These are phyloP conservation scores for Cucumis hystrix DNA, from an alignment of 306 rosid species.

Conservation along the genomic window DNA sequence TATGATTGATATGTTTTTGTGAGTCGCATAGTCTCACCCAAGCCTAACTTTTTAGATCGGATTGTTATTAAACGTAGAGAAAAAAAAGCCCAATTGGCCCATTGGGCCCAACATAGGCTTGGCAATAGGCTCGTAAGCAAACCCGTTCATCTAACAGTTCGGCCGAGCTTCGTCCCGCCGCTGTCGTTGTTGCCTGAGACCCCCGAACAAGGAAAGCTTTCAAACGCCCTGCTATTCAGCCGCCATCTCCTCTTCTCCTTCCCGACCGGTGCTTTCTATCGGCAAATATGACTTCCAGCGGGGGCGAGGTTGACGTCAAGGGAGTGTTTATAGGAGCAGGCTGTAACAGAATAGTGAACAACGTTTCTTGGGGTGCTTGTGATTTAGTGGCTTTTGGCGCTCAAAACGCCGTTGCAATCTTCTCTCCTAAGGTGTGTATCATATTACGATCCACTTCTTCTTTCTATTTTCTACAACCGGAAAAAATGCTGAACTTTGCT, in stretches of 20 bases:
- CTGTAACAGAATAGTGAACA: slow-evolving; percentile 82
- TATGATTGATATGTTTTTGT: too few species aligned
- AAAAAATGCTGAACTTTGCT: background rate
- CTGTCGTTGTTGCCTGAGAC: background rate
- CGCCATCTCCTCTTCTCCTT: background rate
- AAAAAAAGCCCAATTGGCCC: background rate
- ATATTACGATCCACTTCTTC: background rate
- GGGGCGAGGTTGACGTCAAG: slow-evolving; percentile 32
- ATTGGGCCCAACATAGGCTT: background rate
- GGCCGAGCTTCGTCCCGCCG: background rate
- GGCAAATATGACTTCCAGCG: slow-evolving; percentile 13
- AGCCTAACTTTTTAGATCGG: too few species aligned
- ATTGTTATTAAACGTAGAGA: too few species aligned
- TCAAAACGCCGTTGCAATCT: slow-evolving; percentile 79
- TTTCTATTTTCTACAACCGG: background rate
- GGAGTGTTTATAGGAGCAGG: slow-evolving; percentile 76
- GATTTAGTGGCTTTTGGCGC: slow-evolving; percentile 79
- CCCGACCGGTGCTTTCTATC: background rate
- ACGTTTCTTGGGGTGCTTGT: slow-evolving; percentile 87
- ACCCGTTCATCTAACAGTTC: background rate
- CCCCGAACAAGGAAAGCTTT: background rate
- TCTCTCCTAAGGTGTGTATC: slow-evolving; percentile 55
- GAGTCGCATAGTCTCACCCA: too few species aligned
- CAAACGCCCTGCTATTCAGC: background rate
- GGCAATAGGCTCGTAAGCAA: background rate